Evolutionary conservation across 257 asterid species (phyloP).

Genomic region (Paulownia fortunei): DNA sequence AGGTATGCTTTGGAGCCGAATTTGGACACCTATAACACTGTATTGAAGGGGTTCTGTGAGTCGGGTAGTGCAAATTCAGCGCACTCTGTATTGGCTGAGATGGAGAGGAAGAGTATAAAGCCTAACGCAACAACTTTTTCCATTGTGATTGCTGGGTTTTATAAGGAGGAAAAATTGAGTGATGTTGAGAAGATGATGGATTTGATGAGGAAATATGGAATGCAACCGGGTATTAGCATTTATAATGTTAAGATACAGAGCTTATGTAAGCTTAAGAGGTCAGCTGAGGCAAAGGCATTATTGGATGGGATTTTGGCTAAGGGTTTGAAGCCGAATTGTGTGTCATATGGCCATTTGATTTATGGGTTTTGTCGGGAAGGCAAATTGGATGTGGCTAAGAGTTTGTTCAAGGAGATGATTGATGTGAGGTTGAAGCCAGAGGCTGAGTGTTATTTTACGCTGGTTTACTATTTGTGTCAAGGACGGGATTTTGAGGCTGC

Average conservation of each 20-base stretch:
- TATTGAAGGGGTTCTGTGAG: constrained; percentile 80
- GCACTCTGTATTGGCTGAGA: constrained; percentile 71
- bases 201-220: constrained; percentile 57
- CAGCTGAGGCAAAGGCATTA: constrained; percentile 70
- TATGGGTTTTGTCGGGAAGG: constrained; percentile 75
- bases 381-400: constrained; percentile 69
- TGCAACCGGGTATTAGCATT: constrained; percentile 48
- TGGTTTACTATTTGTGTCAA: constrained; percentile 64
- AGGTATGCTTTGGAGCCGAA: constrained; percentile 64
- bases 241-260: constrained; percentile 72
- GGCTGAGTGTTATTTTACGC: constrained; percentile 57
- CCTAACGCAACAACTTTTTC: constrained; percentile 68
- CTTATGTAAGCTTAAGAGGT: constrained; percentile 75
- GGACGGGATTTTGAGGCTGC: constrained; percentile 74
- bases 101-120: constrained; percentile 65
- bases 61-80: constrained; percentile 69
- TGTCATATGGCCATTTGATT: constrained; percentile 63
- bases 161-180: constrained; percentile 65
- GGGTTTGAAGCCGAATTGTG: constrained; percentile 58
- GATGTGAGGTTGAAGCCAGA: constrained; percentile 49
- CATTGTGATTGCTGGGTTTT: constrained; percentile 68
- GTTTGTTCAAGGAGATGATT: constrained; percentile 63
- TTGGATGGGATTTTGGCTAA: constrained; percentile 57
- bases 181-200: constrained; percentile 70
- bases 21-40: constrained; percentile 68